Evolutionary conservation across 1,284 basidiomycete species (phyloP), one percentile per base, ranked within the genome.

Genomic region (Cryptococcus sp.): DNA sequence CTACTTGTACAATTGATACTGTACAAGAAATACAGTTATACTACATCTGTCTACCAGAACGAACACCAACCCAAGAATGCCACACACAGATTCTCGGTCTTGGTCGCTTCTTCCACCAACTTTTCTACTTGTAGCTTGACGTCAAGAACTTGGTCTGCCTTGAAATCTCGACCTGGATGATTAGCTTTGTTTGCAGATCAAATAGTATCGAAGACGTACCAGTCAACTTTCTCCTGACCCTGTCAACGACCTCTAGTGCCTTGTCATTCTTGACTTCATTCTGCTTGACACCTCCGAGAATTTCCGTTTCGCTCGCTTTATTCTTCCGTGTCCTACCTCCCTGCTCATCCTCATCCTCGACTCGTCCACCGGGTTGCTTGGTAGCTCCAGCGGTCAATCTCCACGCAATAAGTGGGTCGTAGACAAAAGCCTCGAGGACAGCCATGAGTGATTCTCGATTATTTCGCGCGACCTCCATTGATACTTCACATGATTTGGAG

Each of bases 381-480:
- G 67, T 70, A 14, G 72, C 72, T 39, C 36, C 36, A 1, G 72
- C 69, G 0, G 76, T 77, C 43, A 79, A 62, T 58, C 81, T 73
- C 81, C 81, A 83, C 48, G 77, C 77, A 62, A 83, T 80, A 47
- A 83, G 64, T 1, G 81, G 81, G 62, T 83, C 81, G 63, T 82
- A 81, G 11, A 82, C 81, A 57, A 83, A 83, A 4, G 81, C 96
- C 74, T 98, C 96, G 28, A 99, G 80, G 21, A 99, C 90, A 11
- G 96, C 96, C 85, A 98, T 89, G 54, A 99, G 81, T 16, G 91
- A 94, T 75, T 98, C 96, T 76, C 94, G 92, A 79, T 98, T 98
- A 55, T 90, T 91, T 31, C 96, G 85, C 55, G 98, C 77, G 5
- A 99, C 96, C 55, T 85, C 82, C 96, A 99, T 98, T 36, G 91